Conservation (phyloP, 2,329 filamentous ascomycete species). For the Macrophomina tecta region DNA sequence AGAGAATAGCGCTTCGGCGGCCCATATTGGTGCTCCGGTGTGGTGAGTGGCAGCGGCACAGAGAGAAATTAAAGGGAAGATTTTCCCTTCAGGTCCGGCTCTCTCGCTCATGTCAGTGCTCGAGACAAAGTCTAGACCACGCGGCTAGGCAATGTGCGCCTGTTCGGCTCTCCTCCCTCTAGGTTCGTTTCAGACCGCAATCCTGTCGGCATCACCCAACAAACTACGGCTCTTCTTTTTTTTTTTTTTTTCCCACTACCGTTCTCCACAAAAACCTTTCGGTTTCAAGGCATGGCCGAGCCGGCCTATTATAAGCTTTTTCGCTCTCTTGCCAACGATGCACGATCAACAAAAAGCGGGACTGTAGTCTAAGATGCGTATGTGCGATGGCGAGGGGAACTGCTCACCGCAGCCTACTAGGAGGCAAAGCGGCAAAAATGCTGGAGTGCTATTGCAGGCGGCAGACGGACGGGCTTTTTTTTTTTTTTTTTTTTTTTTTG, state of each 20-base stretch:
- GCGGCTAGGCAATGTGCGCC: neutral
- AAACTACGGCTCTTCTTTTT: neutral
- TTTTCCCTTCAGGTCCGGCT: neutral
- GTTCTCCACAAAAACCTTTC: neutral
- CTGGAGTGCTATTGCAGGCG: too few relatives aligned
- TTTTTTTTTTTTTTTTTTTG: too few relatives aligned
- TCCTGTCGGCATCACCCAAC: neutral
- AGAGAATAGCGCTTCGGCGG: neutral
- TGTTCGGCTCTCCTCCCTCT: neutral
- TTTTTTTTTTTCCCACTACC: too few relatives aligned
- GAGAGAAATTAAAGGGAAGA: neutral
- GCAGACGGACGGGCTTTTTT: too few relatives aligned
- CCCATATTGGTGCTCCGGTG: neutral
- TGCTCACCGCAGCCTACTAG: neutral
- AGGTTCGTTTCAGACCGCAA: neutral
- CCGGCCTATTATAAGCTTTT: conserved; percentile 6
- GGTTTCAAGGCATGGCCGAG: neutral
- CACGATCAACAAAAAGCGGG: neutral
- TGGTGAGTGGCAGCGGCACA: neutral
- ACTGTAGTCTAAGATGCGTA: neutral
- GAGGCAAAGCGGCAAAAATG: neutral
- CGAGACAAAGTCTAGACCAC: conserved; percentile 1
- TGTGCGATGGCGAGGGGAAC: neutral
- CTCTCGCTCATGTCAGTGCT: neutral
- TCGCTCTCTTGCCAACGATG: neutral